phyloP scores from a whole-genome alignment of 495 filamentous ascomycete species.

The Hypoxylon trugodes region DNA sequence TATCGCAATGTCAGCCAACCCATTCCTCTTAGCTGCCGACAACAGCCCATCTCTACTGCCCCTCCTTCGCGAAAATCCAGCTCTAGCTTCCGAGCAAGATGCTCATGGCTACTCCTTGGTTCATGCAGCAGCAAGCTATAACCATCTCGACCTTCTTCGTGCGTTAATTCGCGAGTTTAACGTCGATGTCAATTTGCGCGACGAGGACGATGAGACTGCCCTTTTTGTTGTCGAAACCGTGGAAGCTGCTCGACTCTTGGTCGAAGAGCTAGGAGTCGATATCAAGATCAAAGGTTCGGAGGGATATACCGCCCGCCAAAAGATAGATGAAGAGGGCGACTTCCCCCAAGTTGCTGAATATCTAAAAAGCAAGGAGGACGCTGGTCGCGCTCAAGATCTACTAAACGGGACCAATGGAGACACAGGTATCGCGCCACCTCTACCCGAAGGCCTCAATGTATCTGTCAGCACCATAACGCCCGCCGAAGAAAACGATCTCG shows the following conservation, averaged over 20 bases:
- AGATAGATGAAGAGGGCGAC: slow-evolving; percentile 74
- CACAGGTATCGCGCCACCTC: slow-evolving; percentile 50
- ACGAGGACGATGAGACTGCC: slow-evolving; percentile 91
- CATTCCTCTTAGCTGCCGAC: slow-evolving; percentile 81
- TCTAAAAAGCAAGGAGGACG: slow-evolving; percentile 62
- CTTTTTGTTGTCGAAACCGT: slow-evolving; percentile 85
- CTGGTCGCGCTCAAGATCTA: slow-evolving; percentile 31
- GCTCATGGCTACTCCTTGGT: slow-evolving; percentile 89
- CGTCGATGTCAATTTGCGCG: slow-evolving; percentile 79
- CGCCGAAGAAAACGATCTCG: slow-evolving; percentile 61
- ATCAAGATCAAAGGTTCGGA: slow-evolving; percentile 67
- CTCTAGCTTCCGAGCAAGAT: slow-evolving; percentile 75
- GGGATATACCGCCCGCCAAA: slow-evolving; percentile 73
- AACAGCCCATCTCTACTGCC: slow-evolving; percentile 70
- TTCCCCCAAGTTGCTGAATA: slow-evolving; percentile 75
- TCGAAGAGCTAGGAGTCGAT: slow-evolving; percentile 83
- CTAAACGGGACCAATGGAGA: slow-evolving; percentile 43
- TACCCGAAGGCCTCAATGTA: slow-evolving; percentile 72
- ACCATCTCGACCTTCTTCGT: slow-evolving; percentile 80
- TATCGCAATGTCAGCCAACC: slow-evolving; percentile 65
- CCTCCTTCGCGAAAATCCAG: slow-evolving; percentile 71
- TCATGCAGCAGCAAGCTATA: slow-evolving; percentile 92
- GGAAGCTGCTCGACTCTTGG: slow-evolving; percentile 74
- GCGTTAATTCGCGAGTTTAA: slow-evolving; percentile 78
- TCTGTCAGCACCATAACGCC: slow-evolving; percentile 73